Evolutionary conservation across 495 filamentous ascomycete genomes (phyloP).

Genomic region (Aspergillus coremiiformis): DNA sequence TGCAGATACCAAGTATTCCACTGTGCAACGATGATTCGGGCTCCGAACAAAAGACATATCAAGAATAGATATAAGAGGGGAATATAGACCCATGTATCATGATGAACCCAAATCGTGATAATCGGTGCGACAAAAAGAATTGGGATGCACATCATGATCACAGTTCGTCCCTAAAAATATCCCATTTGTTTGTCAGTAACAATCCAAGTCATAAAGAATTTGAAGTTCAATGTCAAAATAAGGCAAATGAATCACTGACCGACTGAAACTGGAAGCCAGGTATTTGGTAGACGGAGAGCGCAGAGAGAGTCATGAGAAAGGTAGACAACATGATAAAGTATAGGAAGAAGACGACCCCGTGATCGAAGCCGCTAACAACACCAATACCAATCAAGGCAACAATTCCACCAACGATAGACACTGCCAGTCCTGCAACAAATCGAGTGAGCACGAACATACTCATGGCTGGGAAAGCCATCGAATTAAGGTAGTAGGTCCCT

Average conservation of each 20-base stretch:
- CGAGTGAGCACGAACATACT: constrained; percentile 56
- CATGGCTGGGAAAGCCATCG: constrained; percentile 52
- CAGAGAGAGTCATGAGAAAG: constrained; percentile 44
- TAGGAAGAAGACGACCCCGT: constrained; percentile 44
- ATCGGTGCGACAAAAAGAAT: constrained; percentile 42
- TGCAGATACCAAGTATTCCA: constrained; percentile 46
- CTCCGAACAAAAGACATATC: constrained; percentile 33
- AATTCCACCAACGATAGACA: constrained; percentile 41
- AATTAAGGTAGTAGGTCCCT: constrained; percentile 53
- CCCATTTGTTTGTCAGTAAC: background rate
- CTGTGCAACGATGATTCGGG: constrained; percentile 37
- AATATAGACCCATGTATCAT: constrained; percentile 44
- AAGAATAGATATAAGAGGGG: constrained; percentile 41
- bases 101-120: constrained; percentile 38
- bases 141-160: constrained; percentile 39
- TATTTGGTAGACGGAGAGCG: constrained; percentile 50
- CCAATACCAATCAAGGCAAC: constrained; percentile 44
- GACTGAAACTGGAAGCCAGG: constrained; percentile 48
- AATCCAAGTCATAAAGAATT: background rate
- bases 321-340: constrained; percentile 44
- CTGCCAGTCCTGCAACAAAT: constrained; percentile 49
- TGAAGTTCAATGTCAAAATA: background rate
- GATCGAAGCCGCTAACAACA: constrained; percentile 26
- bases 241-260: background rate
- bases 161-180: constrained; percentile 28